Percentiles rank a stretch among this genome's conserved stretches.
Conservation (phyloP, 2,329 filamentous ascomycete genomes). For the Hymenoscyphus occultus region DNA sequence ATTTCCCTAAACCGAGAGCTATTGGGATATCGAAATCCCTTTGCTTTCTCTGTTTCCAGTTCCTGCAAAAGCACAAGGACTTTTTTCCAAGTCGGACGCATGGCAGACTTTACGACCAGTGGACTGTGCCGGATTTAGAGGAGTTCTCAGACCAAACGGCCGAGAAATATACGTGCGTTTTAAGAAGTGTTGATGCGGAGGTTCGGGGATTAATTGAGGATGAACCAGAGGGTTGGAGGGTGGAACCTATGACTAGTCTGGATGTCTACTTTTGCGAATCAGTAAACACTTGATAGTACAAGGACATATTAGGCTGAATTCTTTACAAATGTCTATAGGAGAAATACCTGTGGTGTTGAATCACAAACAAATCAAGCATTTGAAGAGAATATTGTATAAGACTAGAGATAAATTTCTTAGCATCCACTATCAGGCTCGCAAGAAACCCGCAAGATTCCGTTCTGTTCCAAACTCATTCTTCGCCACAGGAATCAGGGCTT, state of each 20-base stretch:
- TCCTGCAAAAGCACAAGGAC: conserved; percentile 10
- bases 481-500: no score
- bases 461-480: no score
- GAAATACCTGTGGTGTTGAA: no score
- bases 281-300: no score
- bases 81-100: conserved; percentile 20
- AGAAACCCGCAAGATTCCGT: no score
- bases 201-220: conserved; percentile 10
- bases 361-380: no score
- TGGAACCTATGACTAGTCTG: conserved; percentile 19
- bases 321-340: no score
- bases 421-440: no score
- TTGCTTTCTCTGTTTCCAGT: conserved; percentile 20
- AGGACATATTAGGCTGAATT: no score
- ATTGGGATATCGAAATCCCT: conserved; percentile 19
- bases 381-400: no score
- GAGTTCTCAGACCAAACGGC: conserved; percentile 9
- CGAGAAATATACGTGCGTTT: conserved; percentile 12
- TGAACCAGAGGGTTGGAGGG: conserved; percentile 15
- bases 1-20: conserved; percentile 6
- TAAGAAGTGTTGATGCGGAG: conserved; percentile 10
- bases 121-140: conserved; percentile 16
- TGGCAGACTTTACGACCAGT: conserved; percentile 19
- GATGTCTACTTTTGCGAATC: conserved; percentile 1
- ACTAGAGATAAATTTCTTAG: no score